These are phyloP conservation scores for Colletotrichum sp. DNA, from an alignment of 2,329 filamentous ascomycete genomes.

Conservation along the genomic window DNA sequence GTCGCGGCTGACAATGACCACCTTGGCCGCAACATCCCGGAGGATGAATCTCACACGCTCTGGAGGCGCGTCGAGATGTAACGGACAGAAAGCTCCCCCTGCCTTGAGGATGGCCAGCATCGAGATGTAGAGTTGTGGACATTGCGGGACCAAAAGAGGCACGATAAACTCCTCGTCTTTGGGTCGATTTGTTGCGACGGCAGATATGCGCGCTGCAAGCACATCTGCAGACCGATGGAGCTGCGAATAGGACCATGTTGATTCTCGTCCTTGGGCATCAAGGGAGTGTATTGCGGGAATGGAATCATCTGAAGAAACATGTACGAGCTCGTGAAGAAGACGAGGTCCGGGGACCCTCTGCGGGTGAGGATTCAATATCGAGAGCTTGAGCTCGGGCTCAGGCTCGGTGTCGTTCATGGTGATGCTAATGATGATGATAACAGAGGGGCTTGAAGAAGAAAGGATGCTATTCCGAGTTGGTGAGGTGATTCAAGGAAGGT, in stretches of 20 bases:
- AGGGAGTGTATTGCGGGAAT: conserved; percentile 64
- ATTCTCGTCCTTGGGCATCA: conserved; percentile 47
- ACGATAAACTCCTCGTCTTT: conserved; percentile 50
- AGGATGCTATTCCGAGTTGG: background rate
- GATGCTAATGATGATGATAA: background rate
- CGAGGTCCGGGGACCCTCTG: conserved; percentile 43
- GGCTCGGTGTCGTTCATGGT: background rate
- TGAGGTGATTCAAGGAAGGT: background rate
- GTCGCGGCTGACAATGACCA: conserved; percentile 68
- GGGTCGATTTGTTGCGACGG: background rate
- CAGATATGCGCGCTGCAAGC: conserved; percentile 58
- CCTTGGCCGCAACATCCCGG: conserved; percentile 71
- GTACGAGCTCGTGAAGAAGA: conserved; percentile 65
- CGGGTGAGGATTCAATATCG: conserved; percentile 51
- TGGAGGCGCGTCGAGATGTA: conserved; percentile 77
- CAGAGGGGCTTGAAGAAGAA: background rate
- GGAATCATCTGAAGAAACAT: conserved; percentile 33
- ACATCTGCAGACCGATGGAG: conserved; percentile 62
- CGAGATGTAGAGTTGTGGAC: conserved; percentile 76
- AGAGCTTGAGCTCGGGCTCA: conserved; percentile 29
- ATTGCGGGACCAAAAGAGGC: conserved; percentile 80
- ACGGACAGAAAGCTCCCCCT: conserved; percentile 84
- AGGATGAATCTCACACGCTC: conserved; percentile 83
- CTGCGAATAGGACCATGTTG: conserved; percentile 62
- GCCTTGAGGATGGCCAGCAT: conserved; percentile 79